Evolutionary conservation across 345 rosid species (phyloP), one percentile per base, ranked within the genome.

Genomic region (Brassica napus): DNA sequence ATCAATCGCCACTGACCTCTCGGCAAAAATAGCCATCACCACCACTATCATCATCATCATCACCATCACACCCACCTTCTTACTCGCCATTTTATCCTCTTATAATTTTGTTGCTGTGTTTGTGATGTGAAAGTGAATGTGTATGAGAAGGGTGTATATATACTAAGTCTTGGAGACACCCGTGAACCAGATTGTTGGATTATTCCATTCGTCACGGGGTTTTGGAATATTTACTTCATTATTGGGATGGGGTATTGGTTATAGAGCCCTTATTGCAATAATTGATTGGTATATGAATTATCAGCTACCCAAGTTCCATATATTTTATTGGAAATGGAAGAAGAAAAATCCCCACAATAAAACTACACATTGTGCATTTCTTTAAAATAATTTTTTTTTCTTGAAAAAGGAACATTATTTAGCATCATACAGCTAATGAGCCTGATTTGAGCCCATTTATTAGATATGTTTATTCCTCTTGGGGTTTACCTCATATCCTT

Each of bases 1-100:
- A 2, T 6, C 83, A 55, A 84, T 0, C 15, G 85, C 89, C 8
- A 34, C 77, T 5, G 81, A 80, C 16, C 60, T 80, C 52, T 71
- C 82, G 2, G 31, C 26, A 12, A 47, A 28, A 11, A n/a, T 35
- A 4, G 32, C 74, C 26, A 32, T n/a, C 28, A 44, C 24, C 59
- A 54, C 39, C 11, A 79, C 10, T 9, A 73, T 0, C 6, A 57
- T 21, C 54, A 57, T 57, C 54, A 60, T 63, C 21, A 67, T 54
- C 68, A 73, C 24, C 24, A 71, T 58, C 6, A 8, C 6, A 10
- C 6, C 55, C 3, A 3, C 31, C 55, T 73, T 63, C 75, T 77
- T 69, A 31, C 65, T 62, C 75, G 55, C 70, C 80, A 77, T 77
- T 62, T 69, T 65, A 61, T 49, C 15, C 5, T 68, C 61, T 39